These are phyloP conservation scores for Neurospora africana DNA, from an alignment of 495 filamentous ascomycete genomes.

Conservation along the genomic window DNA sequence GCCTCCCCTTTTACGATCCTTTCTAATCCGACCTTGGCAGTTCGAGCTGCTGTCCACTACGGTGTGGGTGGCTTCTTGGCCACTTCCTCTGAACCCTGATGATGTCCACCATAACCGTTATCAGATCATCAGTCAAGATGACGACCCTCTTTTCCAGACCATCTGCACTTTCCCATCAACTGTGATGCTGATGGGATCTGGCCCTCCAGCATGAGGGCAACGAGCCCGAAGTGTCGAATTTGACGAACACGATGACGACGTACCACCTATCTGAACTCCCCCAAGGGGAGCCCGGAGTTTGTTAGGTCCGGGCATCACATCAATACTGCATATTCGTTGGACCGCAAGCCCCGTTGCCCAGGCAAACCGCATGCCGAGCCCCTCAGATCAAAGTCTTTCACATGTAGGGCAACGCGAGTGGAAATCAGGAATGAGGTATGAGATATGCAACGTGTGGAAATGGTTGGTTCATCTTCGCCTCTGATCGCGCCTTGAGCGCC, in stretches of 20 bases:
- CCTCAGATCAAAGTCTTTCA: background rate
- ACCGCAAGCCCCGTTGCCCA: background rate
- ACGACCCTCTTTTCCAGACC: background rate
- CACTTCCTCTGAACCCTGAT: background rate
- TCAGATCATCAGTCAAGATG: background rate
- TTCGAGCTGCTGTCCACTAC: background rate
- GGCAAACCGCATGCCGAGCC: background rate
- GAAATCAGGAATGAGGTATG: background rate
- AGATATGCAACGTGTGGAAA: background rate
- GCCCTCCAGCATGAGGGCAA: background rate
- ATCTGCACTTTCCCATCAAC: background rate
- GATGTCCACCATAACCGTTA: background rate
- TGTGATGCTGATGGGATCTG: background rate
- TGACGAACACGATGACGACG: background rate
- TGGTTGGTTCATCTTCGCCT: background rate
- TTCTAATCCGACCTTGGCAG: background rate
- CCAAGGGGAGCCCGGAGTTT: background rate
- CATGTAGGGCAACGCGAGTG: background rate
- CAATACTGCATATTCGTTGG: background rate
- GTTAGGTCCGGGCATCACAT: background rate
- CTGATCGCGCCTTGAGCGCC: background rate
- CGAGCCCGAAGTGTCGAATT: background rate
- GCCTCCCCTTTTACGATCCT: background rate
- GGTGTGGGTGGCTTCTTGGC: background rate
- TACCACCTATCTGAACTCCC: background rate